These are phyloP conservation scores for Picea glauca DNA, from an alignment of 75 land plant species.

Conservation along the genomic window DNA sequence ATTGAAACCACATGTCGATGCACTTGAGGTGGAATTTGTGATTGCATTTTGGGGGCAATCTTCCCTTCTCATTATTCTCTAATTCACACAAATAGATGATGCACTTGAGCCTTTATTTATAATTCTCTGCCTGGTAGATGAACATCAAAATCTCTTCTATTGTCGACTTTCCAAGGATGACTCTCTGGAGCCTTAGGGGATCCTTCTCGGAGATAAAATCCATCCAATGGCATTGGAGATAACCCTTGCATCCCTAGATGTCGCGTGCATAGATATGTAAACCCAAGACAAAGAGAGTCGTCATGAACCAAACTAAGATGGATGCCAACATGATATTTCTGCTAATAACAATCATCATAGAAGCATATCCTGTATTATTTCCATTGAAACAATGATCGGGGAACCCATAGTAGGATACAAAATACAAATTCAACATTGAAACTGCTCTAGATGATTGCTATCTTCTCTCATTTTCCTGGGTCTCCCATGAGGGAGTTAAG, in stretches of 20 bases:
- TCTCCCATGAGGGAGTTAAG: too few relatives aligned
- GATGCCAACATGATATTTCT: background rate
- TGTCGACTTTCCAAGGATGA: background rate
- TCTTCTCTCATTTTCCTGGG: too few relatives aligned
- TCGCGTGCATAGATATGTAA: slow-evolving; percentile 8
- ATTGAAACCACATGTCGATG: slow-evolving; percentile 51
- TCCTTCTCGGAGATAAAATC: background rate
- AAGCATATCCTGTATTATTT: too few relatives aligned
- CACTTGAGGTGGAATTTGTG: slow-evolving; percentile 44
- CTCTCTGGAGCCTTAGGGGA: background rate
- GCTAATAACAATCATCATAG: too few relatives aligned
- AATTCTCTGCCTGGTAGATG: background rate
- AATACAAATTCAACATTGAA: too few relatives aligned
- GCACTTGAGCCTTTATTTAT: slow-evolving; percentile 30
- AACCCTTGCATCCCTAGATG: background rate
- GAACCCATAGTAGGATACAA: too few relatives aligned
- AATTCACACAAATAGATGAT: slow-evolving; percentile 58
- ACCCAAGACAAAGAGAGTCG: slow-evolving; percentile 2
- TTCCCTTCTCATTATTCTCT: slow-evolving; percentile 27
- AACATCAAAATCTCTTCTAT: background rate
- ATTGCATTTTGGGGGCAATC: slow-evolving; percentile 34
- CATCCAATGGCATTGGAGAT: background rate
- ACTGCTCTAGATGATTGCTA: too few relatives aligned
- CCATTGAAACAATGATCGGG: too few relatives aligned
- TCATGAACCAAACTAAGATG: background rate